These are phyloP conservation scores for Brassica balearica DNA, from an alignment of 441 rosid genomes.

Conservation along the genomic window DNA sequence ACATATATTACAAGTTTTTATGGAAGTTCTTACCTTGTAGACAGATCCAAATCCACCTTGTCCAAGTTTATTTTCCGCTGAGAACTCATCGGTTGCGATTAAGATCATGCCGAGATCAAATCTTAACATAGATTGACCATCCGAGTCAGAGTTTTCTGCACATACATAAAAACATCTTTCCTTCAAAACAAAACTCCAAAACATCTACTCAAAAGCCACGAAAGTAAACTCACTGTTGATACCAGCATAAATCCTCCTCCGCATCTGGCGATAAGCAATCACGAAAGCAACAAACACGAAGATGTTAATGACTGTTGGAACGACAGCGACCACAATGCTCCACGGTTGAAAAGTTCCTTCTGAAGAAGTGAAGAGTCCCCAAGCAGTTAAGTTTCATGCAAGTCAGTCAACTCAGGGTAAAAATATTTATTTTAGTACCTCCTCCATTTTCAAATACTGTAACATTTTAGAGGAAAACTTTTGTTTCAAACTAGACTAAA, in stretches of 20 bases:
- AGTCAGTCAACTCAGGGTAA: neutral
- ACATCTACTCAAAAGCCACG: neutral
- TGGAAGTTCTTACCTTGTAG: constrained; percentile 20
- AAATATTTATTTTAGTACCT: neutral
- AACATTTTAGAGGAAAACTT: neutral
- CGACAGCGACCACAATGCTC: constrained; percentile 32
- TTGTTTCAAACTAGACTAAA: neutral
- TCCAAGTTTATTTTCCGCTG: constrained; percentile 38
- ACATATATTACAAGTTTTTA: neutral
- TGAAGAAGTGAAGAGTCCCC: constrained; percentile 23
- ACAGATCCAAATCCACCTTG: constrained; percentile 43
- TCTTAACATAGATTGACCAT: constrained; percentile 29
- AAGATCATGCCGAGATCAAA: constrained; percentile 38
- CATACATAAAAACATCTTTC: neutral
- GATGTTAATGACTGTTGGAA: constrained; percentile 36
- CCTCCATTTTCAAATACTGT: neutral
- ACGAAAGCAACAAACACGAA: constrained; percentile 35
- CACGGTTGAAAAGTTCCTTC: constrained; percentile 34
- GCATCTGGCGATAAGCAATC: constrained; percentile 32
- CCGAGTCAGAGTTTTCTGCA: constrained; percentile 30
- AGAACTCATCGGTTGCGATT: constrained; percentile 39
- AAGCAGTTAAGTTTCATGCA: neutral
- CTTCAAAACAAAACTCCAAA: neutral
- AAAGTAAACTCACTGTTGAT: constrained; percentile 33
- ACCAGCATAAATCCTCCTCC: constrained; percentile 31